A percentile compares a stretch with the other conserved stretches of the same genome.
phyloP scores from a whole-genome alignment of 2,329 filamentous ascomycete genomes.

The Ophiostoma novo-ulmi region DNA sequence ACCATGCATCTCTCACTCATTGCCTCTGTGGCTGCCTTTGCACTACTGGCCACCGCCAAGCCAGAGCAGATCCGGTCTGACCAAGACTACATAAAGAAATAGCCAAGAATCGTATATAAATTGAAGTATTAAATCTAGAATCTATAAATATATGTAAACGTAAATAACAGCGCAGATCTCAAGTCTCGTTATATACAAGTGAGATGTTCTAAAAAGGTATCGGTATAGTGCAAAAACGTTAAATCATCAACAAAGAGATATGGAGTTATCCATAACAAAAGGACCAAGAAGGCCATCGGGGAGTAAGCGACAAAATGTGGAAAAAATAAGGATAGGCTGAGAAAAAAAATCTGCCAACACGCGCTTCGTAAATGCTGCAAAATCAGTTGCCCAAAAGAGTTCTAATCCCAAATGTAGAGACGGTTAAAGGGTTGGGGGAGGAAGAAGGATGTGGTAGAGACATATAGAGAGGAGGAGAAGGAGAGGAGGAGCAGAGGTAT shows the following conservation, averaged over 20 bases:
- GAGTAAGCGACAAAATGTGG: slow-evolving; percentile 1
- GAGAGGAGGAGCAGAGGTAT: neutral
- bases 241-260: slow-evolving; percentile 14
- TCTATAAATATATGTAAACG: neutral
- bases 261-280: slow-evolving; percentile 16
- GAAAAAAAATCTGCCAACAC: neutral
- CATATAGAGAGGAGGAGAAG: neutral
- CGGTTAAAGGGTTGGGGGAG: neutral
- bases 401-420: neutral
- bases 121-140: neutral
- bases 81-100: neutral
- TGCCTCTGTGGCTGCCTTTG: neutral
- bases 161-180: neutral
- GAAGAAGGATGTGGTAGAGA: neutral
- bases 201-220: slow-evolving; percentile 8
- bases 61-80: neutral
- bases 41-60: neutral
- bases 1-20: neutral
- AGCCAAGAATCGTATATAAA: neutral
- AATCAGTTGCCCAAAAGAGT: slow-evolving; percentile 11
- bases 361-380: neutral
- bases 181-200: slow-evolving; percentile 3
- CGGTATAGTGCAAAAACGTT: neutral
- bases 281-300: neutral
- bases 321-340: neutral